phyloP scores from a whole-genome alignment of 805 yeast genomes.

The Starmerella geochares region DNA sequence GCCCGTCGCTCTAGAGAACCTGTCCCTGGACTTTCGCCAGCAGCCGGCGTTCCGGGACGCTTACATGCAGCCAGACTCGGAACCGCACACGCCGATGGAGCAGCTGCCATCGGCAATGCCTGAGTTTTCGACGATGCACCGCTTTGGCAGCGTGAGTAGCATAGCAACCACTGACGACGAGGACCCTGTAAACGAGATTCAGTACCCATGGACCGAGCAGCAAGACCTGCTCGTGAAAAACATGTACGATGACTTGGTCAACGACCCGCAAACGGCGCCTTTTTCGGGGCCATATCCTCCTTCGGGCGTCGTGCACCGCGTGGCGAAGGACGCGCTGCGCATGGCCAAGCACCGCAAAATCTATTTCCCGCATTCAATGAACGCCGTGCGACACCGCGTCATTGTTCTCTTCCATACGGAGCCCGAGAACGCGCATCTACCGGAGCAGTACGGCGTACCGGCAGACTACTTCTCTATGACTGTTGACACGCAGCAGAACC shows the following conservation, averaged over 20 bases:
- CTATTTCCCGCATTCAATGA: conserved; percentile 29
- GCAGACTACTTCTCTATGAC: conserved; percentile 14
- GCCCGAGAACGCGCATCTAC: conserved; percentile 4
- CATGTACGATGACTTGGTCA: conserved; percentile 41
- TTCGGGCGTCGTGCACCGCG: conserved; percentile 51
- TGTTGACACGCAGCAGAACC: not conserved
- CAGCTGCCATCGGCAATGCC: conserved; percentile 20
- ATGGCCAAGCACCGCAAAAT: conserved; percentile 26
- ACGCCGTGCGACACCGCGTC: conserved; percentile 30
- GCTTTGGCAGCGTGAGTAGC: conserved; percentile 28
- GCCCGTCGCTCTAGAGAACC: conserved; percentile 5
- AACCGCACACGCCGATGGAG: conserved; percentile 26
- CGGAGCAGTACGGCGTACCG: conserved; percentile 10
- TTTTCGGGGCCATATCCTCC: conserved; percentile 59
- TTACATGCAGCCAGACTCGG: conserved; percentile 9
- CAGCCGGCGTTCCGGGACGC: conserved; percentile 3
- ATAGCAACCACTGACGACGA: conserved; percentile 29
- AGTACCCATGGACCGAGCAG: conserved; percentile 26
- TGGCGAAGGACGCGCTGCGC: conserved; percentile 46
- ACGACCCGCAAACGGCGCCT: conserved; percentile 57
- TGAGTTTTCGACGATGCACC: conserved; percentile 17
- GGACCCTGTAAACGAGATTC: conserved; percentile 16
- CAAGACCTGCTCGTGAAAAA: conserved; percentile 39
- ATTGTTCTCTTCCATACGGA: conserved; percentile 22
- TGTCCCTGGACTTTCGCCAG: not conserved